These are phyloP conservation scores for Silene uniflora DNA, from an alignment of 148 eudicot species.

Conservation along the genomic window DNA sequence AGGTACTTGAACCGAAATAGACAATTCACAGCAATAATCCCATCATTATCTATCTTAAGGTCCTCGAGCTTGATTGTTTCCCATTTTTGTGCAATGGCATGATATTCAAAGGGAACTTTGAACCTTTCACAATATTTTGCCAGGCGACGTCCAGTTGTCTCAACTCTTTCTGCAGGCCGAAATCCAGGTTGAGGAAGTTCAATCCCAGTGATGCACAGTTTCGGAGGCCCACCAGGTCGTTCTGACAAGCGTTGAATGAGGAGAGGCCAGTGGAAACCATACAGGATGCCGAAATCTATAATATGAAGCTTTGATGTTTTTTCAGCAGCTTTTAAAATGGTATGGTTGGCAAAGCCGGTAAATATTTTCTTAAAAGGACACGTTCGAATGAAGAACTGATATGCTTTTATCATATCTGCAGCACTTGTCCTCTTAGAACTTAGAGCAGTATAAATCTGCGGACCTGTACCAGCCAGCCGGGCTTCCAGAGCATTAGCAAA, in stretches of 20 bases:
- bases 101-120: constrained; percentile 52
- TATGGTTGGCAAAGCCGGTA: constrained; percentile 29
- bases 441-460: constrained; percentile 37
- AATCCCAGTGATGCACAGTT: constrained; percentile 49
- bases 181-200: constrained; percentile 67
- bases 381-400: constrained; percentile 39
- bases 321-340: constrained; percentile 30
- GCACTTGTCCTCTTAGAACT: constrained; percentile 36
- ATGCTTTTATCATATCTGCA: constrained; percentile 45
- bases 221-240: constrained; percentile 45
- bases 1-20: constrained; percentile 40
- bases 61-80: constrained; percentile 46
- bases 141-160: constrained; percentile 54
- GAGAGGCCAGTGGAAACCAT: constrained; percentile 63
- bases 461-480: constrained; percentile 46
- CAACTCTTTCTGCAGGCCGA: constrained; percentile 50
- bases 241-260: constrained; percentile 45
- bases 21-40: constrained; percentile 41
- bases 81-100: constrained; percentile 58
- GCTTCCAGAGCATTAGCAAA: constrained; percentile 50
- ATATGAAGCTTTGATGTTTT: constrained; percentile 41
- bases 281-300: constrained; percentile 54
- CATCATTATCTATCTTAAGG: constrained; percentile 41
- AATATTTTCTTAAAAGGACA: constrained; percentile 52
- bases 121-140: constrained; percentile 47